A percentile compares a stretch with the other conserved stretches of the same genome.
phyloP scores from a whole-genome alignment of 2,329 filamentous ascomycete genomes.

The Talaromyces sp. region DNA sequence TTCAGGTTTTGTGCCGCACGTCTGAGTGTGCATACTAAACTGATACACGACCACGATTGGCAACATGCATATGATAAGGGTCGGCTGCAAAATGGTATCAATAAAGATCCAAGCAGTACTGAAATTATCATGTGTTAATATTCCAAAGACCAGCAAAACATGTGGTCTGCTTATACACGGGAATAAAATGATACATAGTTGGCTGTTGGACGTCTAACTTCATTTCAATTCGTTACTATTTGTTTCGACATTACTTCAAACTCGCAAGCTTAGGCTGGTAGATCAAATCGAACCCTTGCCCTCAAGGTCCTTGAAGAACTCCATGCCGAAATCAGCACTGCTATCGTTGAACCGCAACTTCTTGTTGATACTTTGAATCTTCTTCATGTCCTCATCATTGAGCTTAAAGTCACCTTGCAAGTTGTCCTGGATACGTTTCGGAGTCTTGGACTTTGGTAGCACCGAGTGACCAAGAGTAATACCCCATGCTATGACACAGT shows the following conservation, averaged over 20 bases:
- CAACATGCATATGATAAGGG: neutral
- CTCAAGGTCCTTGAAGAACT: conserved; percentile 58
- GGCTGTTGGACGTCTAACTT: neutral
- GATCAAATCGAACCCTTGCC: conserved; percentile 40
- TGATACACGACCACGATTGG: neutral
- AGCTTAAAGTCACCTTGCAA: conserved; percentile 57
- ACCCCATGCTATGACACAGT: conserved; percentile 47
- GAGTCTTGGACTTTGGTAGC: conserved; percentile 52
- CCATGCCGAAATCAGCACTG: conserved; percentile 52
- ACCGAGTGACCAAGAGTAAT: conserved; percentile 51
- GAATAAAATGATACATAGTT: neutral
- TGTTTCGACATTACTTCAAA: neutral
- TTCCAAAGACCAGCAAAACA: neutral
- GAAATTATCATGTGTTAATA: neutral
- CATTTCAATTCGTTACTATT: neutral
- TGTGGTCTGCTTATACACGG: neutral
- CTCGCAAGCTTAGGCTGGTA: neutral
- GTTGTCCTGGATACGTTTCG: conserved; percentile 42
- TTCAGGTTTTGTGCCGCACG: neutral
- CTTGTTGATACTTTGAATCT: conserved; percentile 55
- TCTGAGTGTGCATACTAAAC: neutral
- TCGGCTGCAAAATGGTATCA: neutral
- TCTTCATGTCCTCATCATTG: conserved; percentile 54
- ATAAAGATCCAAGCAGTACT: neutral
- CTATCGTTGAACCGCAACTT: conserved; percentile 62